Base-by-base conservation (phyloP, 768 basidiomycete species). In the Tulasnella sp. region DNA sequence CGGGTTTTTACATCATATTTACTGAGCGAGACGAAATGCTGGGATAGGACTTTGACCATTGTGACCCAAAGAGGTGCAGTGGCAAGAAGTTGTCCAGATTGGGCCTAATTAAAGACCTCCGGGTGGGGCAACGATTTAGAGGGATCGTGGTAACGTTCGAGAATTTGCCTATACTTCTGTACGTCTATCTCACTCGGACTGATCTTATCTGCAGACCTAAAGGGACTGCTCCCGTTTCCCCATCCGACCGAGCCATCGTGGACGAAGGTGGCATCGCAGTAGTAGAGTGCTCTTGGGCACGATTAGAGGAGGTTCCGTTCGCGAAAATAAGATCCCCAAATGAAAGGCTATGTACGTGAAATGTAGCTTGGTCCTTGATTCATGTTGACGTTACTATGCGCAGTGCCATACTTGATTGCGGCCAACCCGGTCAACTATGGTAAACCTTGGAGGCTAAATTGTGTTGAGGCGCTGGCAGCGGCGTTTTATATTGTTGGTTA, bases 221-320 rank as follows among this genome's bases (percentile, higher is more conserved):
- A 84, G 97, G 92, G 0, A 93, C 89, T 41, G 89, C 90, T 83
- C 87, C 93, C 34, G 89, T 98, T 31, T 94, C 92, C 72, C 96
- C 96, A 0, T 89, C 92, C 0, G 98, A 99, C 84, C 90, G 91
- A n/a, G 92, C 93, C 6, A 91, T 97, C 80, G 88, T 99, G 12
- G 87, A 90, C 0, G 88, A 89, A 72, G 87, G 88, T 46, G 98
- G 98, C 0, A 86, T 98, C 7, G 98, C 97, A 0, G 98, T 99
- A n/a, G 95, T 99, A 2, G 98, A 99, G 85, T 99, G 97, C 85
- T 97, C 96, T 4, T 99, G 98, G 98, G 97, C 98, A 0, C 90
- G 96, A 31, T 86, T 99, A 11, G 95, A 95, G 72, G 98, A 99
- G 80, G 93, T 99, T 11, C 98, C 98, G 0, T 99, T 98, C 84